Percentiles rank a stretch among this genome's conserved stretches.
Conservation (phyloP, 495 filamentous ascomycete genomes). For the Terfezia boudieri region DNA sequence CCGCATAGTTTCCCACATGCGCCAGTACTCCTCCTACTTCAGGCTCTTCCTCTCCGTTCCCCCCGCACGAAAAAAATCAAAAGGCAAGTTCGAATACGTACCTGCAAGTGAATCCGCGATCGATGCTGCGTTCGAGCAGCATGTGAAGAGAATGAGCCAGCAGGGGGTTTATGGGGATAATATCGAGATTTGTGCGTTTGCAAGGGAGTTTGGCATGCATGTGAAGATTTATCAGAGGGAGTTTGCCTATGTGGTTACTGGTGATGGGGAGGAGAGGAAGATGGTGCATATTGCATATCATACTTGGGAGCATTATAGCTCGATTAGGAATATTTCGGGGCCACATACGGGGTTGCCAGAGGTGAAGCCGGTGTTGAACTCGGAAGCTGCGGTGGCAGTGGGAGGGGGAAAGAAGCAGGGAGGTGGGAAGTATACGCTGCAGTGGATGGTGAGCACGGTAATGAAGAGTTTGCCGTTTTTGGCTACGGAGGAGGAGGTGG, state of each 20-base stretch:
- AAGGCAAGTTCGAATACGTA: conserved; percentile 15
- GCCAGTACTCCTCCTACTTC: conserved; percentile 35
- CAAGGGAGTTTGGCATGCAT: conserved; percentile 35
- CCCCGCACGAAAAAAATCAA: conserved; percentile 16
- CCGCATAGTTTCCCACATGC: conserved; percentile 40
- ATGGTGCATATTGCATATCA: conserved; percentile 48
- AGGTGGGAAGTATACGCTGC: conserved; percentile 23
- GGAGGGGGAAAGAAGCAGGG: conserved; percentile 20
- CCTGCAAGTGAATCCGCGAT: conserved; percentile 32
- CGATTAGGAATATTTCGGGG: conserved; percentile 39
- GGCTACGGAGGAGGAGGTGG: conserved; percentile 31
- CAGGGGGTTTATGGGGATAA: conserved; percentile 49
- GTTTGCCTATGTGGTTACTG: conserved; percentile 25
- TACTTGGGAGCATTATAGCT: conserved; percentile 53
- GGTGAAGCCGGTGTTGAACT: conserved; percentile 19
- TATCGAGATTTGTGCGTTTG: conserved; percentile 48
- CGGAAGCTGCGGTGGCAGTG: conserved; percentile 7
- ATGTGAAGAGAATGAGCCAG: conserved; percentile 37
- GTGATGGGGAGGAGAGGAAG: conserved; percentile 4
- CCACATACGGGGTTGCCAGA: conserved; percentile 34
- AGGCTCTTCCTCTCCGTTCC: conserved; percentile 33
- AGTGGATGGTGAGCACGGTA: conserved; percentile 43
- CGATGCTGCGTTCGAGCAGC: conserved; percentile 37
- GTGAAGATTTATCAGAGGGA: conserved; percentile 39
- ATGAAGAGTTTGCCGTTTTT: conserved; percentile 33